These are phyloP conservation scores for Vitis hybrid DNA, from an alignment of 177 flowering plant species.

Conservation along the genomic window DNA sequence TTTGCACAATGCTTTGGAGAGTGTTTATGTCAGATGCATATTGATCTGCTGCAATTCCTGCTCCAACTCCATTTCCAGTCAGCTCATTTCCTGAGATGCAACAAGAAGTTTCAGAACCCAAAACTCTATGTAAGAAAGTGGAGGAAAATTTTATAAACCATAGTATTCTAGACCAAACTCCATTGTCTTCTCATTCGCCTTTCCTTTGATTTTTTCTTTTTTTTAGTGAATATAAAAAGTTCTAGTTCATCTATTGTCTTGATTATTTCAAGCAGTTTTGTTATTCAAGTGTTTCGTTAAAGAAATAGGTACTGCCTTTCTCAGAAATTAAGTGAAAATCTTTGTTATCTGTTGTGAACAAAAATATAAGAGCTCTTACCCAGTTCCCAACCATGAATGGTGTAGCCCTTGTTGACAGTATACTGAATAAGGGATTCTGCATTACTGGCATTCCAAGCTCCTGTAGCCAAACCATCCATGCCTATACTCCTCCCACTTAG, in stretches of 20 bases:
- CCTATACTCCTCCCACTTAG: slow-evolving; percentile 28
- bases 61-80: slow-evolving; percentile 44
- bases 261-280: too few relatives aligned
- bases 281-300: too few relatives aligned
- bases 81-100: slow-evolving; percentile 45
- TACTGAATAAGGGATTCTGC: slow-evolving; percentile 36
- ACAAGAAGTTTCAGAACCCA: not conserved
- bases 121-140: too few relatives aligned
- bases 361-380: slow-evolving; percentile 19
- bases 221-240: too few relatives aligned
- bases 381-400: slow-evolving; percentile 43
- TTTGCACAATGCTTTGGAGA: slow-evolving; percentile 29
- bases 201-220: too few relatives aligned
- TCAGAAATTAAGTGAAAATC: too few relatives aligned
- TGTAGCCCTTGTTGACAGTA: slow-evolving; percentile 32
- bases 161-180: too few relatives aligned
- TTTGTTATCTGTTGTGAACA: not conserved
- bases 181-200: too few relatives aligned
- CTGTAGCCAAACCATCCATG: slow-evolving; percentile 24
- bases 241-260: too few relatives aligned
- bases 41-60: slow-evolving; percentile 32
- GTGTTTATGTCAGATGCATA: slow-evolving; percentile 30
- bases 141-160: too few relatives aligned
- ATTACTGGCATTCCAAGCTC: slow-evolving; percentile 40
- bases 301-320: too few relatives aligned